phyloP scores from a whole-genome alignment of 345 rosid species.

The Gossypium stocksii region DNA sequence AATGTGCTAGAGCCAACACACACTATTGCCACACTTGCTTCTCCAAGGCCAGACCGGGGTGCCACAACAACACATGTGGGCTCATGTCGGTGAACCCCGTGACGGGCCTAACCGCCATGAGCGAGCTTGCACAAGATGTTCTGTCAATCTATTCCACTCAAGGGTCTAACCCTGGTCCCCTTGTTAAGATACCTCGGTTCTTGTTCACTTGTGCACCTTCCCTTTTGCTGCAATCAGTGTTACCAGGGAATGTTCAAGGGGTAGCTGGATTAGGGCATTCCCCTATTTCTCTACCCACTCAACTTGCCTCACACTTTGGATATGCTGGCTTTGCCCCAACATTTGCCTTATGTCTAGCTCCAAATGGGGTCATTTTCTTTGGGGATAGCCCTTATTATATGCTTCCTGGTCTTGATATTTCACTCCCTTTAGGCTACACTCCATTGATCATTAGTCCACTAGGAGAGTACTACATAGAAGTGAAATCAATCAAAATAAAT shows the following conservation, averaged over 20 bases:
- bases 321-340: constrained; percentile 14
- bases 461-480: constrained; percentile 27
- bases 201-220: constrained; percentile 32
- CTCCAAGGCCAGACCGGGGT: constrained; percentile 25
- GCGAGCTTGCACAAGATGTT: constrained; percentile 36
- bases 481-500: constrained; percentile 21
- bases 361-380: constrained; percentile 21
- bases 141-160: constrained; percentile 23
- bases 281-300: constrained; percentile 26
- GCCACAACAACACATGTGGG: constrained; percentile 43
- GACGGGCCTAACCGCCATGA: constrained; percentile 14
- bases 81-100: constrained; percentile 28
- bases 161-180: constrained; percentile 18
- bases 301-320: constrained; percentile 30
- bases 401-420: constrained; percentile 14
- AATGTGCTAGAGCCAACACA: constrained; percentile 20
- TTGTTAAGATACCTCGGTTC: constrained; percentile 16
- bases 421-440: constrained; percentile 17
- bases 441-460: constrained; percentile 22
- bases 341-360: constrained; percentile 34
- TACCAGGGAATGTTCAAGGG: constrained; percentile 23
- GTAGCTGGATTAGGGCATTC: constrained; percentile 27
- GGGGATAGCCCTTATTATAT: constrained; percentile 24
- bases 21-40: constrained; percentile 19
- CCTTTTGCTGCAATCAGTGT: constrained; percentile 12